phyloP scores from a whole-genome alignment of 305 asterid genomes.

The Plantago coronopus region DNA sequence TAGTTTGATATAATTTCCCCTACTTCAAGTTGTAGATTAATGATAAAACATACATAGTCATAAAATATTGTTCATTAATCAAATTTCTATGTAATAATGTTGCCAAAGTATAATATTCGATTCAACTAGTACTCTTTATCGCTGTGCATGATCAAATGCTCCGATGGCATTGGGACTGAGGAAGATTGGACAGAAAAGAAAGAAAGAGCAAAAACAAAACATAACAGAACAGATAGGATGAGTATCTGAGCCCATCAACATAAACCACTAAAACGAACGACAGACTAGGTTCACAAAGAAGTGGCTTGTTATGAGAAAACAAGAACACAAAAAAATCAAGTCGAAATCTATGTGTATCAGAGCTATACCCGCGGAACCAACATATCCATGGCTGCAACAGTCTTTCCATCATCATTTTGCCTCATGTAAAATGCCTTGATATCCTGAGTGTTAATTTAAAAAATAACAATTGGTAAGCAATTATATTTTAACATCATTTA shows the following conservation, averaged over 20 bases:
- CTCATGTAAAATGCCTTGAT: conserved; percentile 99
- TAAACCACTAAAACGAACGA: background rate
- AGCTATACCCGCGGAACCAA: conserved; percentile 92
- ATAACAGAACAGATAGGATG: background rate
- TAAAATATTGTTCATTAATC: background rate
- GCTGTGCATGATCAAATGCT: background rate
- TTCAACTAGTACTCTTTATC: background rate
- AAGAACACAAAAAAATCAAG: background rate
- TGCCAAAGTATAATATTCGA: too few species aligned
- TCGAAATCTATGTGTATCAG: conserved; percentile 5
- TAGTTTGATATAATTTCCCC: background rate
- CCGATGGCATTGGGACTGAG: background rate
- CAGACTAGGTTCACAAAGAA: background rate
- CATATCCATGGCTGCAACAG: conserved; percentile 99
- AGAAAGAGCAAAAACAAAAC: background rate
- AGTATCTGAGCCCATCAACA: background rate
- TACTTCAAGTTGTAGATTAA: background rate
- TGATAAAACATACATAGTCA: background rate
- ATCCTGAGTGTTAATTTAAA: conserved; percentile 45
- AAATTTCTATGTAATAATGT: too few species aligned
- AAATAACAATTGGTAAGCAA: conserved; percentile 22
- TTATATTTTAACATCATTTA: conserved; percentile 5
- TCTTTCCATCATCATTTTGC: conserved; percentile 89
- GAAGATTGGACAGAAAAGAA: background rate
- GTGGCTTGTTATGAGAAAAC: background rate